A percentile compares a stretch with the other conserved stretches of the same genome.
These are phyloP conservation scores for Elongisporangium anandrum DNA, from an alignment of 352 stramenopile species.

Conservation along the genomic window DNA sequence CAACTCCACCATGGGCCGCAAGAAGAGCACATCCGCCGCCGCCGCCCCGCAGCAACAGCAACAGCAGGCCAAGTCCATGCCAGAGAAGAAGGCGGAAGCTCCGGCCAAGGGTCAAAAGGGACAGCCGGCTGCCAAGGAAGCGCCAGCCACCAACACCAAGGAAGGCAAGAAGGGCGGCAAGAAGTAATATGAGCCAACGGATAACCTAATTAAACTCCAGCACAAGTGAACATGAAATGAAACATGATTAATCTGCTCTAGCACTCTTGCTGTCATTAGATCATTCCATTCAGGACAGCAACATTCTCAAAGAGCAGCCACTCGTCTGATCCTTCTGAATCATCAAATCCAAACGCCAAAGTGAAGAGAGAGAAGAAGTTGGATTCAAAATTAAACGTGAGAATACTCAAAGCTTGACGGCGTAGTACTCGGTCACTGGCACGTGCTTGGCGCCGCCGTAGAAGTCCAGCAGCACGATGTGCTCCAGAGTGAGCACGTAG, in stretches of 20 bases:
- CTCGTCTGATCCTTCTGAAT: too few relatives aligned
- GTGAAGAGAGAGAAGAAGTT: neutral
- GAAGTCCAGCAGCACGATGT: conserved; percentile 65
- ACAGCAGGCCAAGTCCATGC: neutral
- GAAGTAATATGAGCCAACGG: conserved; percentile 8
- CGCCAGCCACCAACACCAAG: neutral
- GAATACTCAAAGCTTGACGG: conserved; percentile 26
- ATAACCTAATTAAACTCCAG: too few relatives aligned
- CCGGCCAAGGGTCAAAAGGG: neutral
- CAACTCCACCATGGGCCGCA: neutral
- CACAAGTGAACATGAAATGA: too few relatives aligned
- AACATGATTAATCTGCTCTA: too few relatives aligned
- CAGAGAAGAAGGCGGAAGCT: neutral
- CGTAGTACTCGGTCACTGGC: conserved; percentile 58
- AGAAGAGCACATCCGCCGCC: neutral
- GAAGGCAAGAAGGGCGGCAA: conserved; percentile 19
- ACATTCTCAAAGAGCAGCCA: too few relatives aligned
- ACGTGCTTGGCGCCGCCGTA: conserved; percentile 72
- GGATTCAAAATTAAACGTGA: neutral
- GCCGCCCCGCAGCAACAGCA: neutral
- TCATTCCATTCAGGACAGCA: too few relatives aligned
- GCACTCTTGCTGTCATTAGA: too few relatives aligned
- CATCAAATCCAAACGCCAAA: neutral
- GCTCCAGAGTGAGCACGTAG: conserved; percentile 51
- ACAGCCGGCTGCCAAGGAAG: neutral